Base-by-base conservation (phyloP, 352 stramenopile species). In the Peronospora farinosa region DNA sequence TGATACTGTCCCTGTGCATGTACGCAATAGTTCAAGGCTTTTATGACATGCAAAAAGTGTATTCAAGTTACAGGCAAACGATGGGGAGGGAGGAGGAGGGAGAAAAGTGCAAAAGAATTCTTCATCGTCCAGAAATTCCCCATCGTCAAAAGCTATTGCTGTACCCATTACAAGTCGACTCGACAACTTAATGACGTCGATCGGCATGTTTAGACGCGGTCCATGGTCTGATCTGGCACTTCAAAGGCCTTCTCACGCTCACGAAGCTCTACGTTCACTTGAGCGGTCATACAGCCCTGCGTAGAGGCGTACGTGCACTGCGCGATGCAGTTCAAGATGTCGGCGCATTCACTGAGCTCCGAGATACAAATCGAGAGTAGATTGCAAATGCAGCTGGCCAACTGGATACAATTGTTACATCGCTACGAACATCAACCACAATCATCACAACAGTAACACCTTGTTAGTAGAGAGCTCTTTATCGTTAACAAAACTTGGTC, bases 331-430 rank as follows among this genome's bases (percentile, higher is more conserved):
- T 94, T 77, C 41, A 97, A 60, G 12, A 88, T 76, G n/a, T 86
- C 69, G 2, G 93, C 85, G 49, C 76, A 69, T 31, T 96, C 71
- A 7, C 60, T 49, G 21, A 77, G 47, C 27, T 76, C 67, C 11
- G 78, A 72, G 45, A 93, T 77, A 57, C 79, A 93, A 21, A 89
- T 75, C n/a, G 68, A 63, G 15, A 96, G 60, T 55, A 78, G 79
- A 43, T 79, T 72, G 57, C 83, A 95, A 13, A 96, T 42, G 47
- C 81, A 76, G 32, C 72, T 83, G 11, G 65, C 54, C 43, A 84
- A 28, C 61, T 96, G 86, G 37, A 97, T 84, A 69, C 89, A 97
- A 69, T 97, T 97, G 60, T 92, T 96, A 70, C 78, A 97, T 45
- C 89, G 83, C 78, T 89, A 51, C 13, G 5, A 39, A 43, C 16